phyloP scores from a whole-genome alignment of 495 filamentous ascomycete species.

The Aspergillus mulundensis region DNA sequence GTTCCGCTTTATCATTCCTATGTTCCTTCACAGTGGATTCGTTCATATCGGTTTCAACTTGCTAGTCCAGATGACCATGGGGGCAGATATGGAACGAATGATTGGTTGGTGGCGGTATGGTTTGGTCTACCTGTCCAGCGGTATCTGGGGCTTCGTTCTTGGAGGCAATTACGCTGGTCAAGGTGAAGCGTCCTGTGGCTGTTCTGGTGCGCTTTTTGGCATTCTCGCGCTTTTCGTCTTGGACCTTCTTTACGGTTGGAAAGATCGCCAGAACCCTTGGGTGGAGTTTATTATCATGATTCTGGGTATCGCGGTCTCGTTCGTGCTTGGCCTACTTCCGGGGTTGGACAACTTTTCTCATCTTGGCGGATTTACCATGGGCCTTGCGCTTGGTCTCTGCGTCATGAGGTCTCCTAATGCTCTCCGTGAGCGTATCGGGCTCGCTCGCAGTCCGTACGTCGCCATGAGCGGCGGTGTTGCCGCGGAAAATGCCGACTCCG shows the following conservation, averaged over 20 bases:
- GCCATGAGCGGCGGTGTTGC: conserved; percentile 49
- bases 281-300: conserved; percentile 81
- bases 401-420: conserved; percentile 81
- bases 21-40: conserved; percentile 90
- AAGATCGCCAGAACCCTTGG: conserved; percentile 64
- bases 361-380: conserved; percentile 94
- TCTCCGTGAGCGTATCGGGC: conserved; percentile 70
- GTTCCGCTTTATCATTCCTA: conserved; percentile 93
- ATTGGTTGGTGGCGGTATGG: conserved; percentile 84
- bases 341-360: conserved; percentile 97
- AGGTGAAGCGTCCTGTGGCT: conserved; percentile 77
- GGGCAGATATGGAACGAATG: conserved; percentile 80
- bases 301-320: conserved; percentile 80
- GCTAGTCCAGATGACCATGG: conserved; percentile 81
- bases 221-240: conserved; percentile 83
- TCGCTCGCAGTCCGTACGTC: conserved; percentile 61
- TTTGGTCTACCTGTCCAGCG: conserved; percentile 81
- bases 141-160: conserved; percentile 95
- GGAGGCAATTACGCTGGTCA: conserved; percentile 87
- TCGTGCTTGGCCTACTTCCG: conserved; percentile 86
- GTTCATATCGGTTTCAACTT: conserved; percentile 96
- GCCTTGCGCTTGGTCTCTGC: conserved; percentile 78
- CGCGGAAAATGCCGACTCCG: conserved; percentile 40
- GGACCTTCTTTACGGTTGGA: conserved; percentile 91
- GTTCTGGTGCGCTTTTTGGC: conserved; percentile 86